Conservation (phyloP, 2,329 filamentous ascomycete species). For the Aspergillus ustus region DNA sequence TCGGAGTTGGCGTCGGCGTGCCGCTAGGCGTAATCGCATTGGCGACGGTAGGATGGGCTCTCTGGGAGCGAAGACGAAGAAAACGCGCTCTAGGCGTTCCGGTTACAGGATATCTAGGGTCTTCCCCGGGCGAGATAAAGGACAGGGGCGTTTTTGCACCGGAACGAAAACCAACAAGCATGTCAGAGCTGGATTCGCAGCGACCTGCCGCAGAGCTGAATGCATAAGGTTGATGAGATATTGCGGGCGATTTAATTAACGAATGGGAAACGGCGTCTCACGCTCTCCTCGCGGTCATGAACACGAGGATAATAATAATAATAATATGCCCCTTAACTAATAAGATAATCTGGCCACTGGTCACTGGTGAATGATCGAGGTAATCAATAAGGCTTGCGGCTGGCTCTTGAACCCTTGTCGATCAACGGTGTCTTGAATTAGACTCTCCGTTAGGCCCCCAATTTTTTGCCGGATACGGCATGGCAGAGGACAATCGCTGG, state of each 20-base stretch:
- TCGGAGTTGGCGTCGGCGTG: constrained; percentile 37
- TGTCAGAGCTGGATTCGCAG: not conserved
- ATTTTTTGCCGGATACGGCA: not conserved
- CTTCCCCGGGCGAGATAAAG: not conserved
- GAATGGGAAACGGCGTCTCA: not conserved
- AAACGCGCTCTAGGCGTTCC: not conserved
- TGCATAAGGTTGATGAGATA: not conserved
- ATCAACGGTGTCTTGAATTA: not conserved
- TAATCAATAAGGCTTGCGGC: not conserved
- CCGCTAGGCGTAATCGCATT: constrained; percentile 36
- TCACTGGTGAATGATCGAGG: not conserved
- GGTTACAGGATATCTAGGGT: not conserved
- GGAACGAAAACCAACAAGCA: not conserved
- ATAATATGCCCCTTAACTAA: not conserved
- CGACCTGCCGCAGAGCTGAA: not conserved
- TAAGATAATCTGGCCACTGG: not conserved
- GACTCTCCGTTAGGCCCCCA: not conserved
- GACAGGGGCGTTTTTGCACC: not conserved
- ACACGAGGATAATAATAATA: not conserved
- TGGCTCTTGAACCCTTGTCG: not conserved
- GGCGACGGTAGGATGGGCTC: constrained; percentile 32
- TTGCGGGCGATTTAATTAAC: not conserved
- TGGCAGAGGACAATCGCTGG: not conserved
- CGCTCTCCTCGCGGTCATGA: not conserved
- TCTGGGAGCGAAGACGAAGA: constrained; percentile 27